Base-by-base conservation (phyloP, 1,139 yeast species). In the Hansenula sp. region DNA sequence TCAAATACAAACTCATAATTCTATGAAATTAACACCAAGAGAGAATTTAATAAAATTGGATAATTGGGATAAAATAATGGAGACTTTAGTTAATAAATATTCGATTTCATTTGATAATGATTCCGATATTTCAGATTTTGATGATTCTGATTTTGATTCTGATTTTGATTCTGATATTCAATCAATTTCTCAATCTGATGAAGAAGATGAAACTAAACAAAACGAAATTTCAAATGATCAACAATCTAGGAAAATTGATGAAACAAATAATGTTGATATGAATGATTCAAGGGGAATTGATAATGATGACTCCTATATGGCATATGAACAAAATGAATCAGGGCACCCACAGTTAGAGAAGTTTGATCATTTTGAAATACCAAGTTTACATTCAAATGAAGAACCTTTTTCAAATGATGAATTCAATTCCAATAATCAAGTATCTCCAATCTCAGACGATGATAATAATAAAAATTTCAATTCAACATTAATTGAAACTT, bases 61-160 rank as follows among this genome's bases (percentile, higher is more conserved):
- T 4, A 40, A 49, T 2, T 57, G 57, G 57, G 61, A 57, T 31
- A 50, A 51, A 2, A 43, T 57, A 5, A 57, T 55, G 60, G 59
- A 54, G 36, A 36, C 37, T n/a, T 25, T 57, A 18, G 44, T 54
- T 3, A 17, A 36, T 6, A 50, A 42, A 18, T 44, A 48, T 9
- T 44, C 47, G 1, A 21, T 57, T 10, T 31, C 47, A 3, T 48
- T 55, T 28, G 49, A 42, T 12, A 43, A 42, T 11, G 40, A 41
- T 7, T 43, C 42, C 25, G 46, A 35, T 24, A 15, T 37, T 41
- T 27, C 38, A 17, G 53, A 48, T 25, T 41, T 43, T 33, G 54
- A 53, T 18, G 25, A 38, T 40, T 27, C 38, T 15, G 53, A 48
- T 28, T 42, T 45, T 36, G 54, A 53, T 21, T 49, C 53, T 3